phyloP scores from a whole-genome alignment of 179 eudicot species.

The Carnegiea gigantea region DNA sequence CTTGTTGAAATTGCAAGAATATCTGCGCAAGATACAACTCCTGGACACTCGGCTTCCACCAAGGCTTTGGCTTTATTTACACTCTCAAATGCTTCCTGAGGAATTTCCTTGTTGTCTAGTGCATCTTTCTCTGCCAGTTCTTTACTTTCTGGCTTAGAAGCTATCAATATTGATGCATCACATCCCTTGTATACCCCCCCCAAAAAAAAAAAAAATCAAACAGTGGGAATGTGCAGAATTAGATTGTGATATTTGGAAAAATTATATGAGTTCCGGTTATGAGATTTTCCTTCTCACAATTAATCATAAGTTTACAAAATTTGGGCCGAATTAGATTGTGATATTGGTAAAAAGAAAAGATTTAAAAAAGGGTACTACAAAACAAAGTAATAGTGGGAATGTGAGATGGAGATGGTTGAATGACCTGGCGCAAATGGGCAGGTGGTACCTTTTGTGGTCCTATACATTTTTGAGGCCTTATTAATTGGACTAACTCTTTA shows the following conservation, averaged over 20 bases:
- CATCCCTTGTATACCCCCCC: conserved; percentile 50
- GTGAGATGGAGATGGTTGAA: neutral
- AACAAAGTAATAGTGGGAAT: neutral
- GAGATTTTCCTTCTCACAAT: too few species aligned
- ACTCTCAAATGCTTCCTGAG: conserved; percentile 60
- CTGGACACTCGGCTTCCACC: conserved; percentile 84
- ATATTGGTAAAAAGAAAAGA: neutral
- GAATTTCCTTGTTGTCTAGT: conserved; percentile 65
- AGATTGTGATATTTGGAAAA: too few species aligned
- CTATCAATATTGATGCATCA: conserved; percentile 76
- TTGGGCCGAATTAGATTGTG: neutral
- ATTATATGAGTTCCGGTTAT: too few species aligned
- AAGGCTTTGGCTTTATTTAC: conserved; percentile 65
- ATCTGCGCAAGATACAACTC: conserved; percentile 89
- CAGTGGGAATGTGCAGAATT: too few species aligned
- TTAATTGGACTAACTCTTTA: neutral
- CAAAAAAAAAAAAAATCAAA: too few species aligned
- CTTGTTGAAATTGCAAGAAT: conserved; percentile 80
- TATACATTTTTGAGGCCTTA: neutral
- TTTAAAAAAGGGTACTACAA: neutral
- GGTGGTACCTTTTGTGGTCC: neutral
- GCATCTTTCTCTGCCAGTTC: conserved; percentile 71
- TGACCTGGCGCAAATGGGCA: neutral
- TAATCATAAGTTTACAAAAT: too few species aligned
- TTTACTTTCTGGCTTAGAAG: conserved; percentile 55